Evolutionary conservation across 805 yeast genomes (phyloP).

Genomic region (Sugiyamaella americana): DNA sequence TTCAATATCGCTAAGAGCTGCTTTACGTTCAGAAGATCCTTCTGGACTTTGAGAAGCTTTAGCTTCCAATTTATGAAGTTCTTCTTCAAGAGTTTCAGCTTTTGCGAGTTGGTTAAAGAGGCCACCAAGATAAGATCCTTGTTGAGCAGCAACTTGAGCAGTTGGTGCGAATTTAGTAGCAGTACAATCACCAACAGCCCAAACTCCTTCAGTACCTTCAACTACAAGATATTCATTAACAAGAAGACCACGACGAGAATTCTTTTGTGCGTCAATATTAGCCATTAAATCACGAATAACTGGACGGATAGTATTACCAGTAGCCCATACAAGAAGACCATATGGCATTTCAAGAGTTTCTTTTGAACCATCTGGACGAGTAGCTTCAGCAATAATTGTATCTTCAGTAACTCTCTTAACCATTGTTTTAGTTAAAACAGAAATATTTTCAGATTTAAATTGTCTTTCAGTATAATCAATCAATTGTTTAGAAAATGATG

Average conservation of each 20-base stretch:
- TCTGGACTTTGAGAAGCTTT: conserved; percentile 26
- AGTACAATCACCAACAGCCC: conserved; percentile 93
- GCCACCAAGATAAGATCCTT: conserved; percentile 74
- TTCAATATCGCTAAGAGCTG: conserved; percentile 42
- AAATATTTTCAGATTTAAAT: conserved; percentile 61
- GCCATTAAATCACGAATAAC: conserved; percentile 61
- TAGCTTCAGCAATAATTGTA: conserved; percentile 62
- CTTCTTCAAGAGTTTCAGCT: conserved; percentile 31
- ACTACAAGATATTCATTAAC: conserved; percentile 78
- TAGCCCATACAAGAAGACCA: conserved; percentile 95
- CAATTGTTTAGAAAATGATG: conserved; percentile 38
- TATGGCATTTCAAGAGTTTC: conserved; percentile 66
- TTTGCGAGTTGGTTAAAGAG: conserved; percentile 52
- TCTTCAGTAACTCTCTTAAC: conserved; percentile 76
- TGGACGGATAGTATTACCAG: conserved; percentile 88
- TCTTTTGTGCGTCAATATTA: conserved; percentile 62
- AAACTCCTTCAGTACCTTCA: conserved; percentile 76
- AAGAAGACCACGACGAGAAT: conserved; percentile 84
- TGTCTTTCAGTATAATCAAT: conserved; percentile 70
- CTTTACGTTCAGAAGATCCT: conserved; percentile 28
- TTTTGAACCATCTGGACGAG: conserved; percentile 60
- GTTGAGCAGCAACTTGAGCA: conserved; percentile 96
- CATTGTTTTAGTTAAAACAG: conserved; percentile 77
- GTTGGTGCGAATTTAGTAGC: conserved; percentile 87
- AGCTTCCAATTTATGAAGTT: conserved; percentile 36